These are phyloP conservation scores for Phaffomyces opuntiae DNA, from an alignment of 805 yeast genomes.

Conservation along the genomic window DNA sequence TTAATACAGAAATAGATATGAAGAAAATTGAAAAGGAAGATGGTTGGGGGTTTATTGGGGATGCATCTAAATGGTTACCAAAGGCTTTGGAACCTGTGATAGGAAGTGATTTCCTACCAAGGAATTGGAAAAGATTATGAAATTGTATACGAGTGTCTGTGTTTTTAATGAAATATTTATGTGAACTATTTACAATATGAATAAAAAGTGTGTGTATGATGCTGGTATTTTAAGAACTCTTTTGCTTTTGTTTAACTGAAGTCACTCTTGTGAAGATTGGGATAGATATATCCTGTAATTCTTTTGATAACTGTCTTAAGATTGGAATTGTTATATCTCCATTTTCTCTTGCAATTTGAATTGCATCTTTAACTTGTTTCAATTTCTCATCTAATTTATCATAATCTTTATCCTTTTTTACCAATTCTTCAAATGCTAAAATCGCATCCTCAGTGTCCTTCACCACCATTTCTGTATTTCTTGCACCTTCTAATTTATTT, in stretches of 20 bases:
- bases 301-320: slow-evolving; percentile 68
- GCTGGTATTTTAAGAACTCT: neutral
- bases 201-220: too few relatives aligned
- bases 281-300: slow-evolving; percentile 67
- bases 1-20: slow-evolving; percentile 60
- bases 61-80: slow-evolving; percentile 69
- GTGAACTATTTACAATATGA: too few relatives aligned
- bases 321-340: slow-evolving; percentile 49
- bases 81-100: slow-evolving; percentile 50
- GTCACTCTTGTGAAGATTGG: slow-evolving; percentile 54
- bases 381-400: slow-evolving; percentile 38
- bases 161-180: neutral
- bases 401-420: slow-evolving; percentile 46
- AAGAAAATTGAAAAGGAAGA: slow-evolving; percentile 34
- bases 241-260: neutral
- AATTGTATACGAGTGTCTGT: neutral
- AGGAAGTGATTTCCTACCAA: slow-evolving; percentile 25
- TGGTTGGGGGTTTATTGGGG: slow-evolving; percentile 73
- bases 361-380: slow-evolving; percentile 53
- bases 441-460: slow-evolving; percentile 87
- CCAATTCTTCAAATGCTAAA: slow-evolving; percentile 50
- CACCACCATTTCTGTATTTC: slow-evolving; percentile 69
- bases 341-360: slow-evolving; percentile 59
- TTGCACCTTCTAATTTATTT: slow-evolving; percentile 64
- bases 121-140: slow-evolving; percentile 20